Conservation (phyloP, 2,329 filamentous ascomycete genomes). For the Fusarium fujikuroi region DNA sequence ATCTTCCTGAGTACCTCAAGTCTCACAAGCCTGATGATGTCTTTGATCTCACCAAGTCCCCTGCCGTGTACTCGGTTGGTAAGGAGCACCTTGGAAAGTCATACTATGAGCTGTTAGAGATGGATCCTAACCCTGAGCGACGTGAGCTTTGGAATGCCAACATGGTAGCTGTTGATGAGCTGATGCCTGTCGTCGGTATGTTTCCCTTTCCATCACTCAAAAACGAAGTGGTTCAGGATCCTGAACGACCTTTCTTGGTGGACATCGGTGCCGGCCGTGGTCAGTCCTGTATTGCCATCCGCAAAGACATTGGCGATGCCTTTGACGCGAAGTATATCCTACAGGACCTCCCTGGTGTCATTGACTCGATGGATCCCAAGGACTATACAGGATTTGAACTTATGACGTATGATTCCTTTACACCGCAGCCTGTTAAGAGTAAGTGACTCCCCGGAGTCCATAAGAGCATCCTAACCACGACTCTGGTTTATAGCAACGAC, state of each 20-base stretch:
- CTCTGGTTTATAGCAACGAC: background rate
- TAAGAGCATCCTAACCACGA: fast-evolving
- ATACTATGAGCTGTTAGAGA: constrained; percentile 50
- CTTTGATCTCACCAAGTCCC: constrained; percentile 48
- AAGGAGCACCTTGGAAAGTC: constrained; percentile 48
- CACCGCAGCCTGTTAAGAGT: constrained; percentile 39
- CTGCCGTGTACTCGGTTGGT: constrained; percentile 47
- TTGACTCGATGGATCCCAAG: constrained; percentile 31
- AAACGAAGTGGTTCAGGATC: constrained; percentile 44
- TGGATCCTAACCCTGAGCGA: constrained; percentile 43
- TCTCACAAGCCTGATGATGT: constrained; percentile 46
- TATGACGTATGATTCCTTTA: constrained; percentile 40
- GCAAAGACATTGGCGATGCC: constrained; percentile 35
- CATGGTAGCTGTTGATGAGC: constrained; percentile 46
- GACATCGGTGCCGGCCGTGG: constrained; percentile 48
- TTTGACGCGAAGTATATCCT: constrained; percentile 46
- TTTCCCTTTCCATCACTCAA: constrained; percentile 49
- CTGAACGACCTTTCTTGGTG: constrained; percentile 46
- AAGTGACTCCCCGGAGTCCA: background rate
- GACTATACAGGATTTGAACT: constrained; percentile 43
- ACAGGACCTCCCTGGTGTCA: constrained; percentile 50
- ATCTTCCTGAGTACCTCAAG: constrained; percentile 47
- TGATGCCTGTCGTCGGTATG: constrained; percentile 51
- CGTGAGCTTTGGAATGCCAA: constrained; percentile 49
- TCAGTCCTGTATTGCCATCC: constrained; percentile 47